Evolutionary conservation across 495 filamentous ascomycete species (phyloP).

Genomic region (Stereocaulon alpinum): DNA sequence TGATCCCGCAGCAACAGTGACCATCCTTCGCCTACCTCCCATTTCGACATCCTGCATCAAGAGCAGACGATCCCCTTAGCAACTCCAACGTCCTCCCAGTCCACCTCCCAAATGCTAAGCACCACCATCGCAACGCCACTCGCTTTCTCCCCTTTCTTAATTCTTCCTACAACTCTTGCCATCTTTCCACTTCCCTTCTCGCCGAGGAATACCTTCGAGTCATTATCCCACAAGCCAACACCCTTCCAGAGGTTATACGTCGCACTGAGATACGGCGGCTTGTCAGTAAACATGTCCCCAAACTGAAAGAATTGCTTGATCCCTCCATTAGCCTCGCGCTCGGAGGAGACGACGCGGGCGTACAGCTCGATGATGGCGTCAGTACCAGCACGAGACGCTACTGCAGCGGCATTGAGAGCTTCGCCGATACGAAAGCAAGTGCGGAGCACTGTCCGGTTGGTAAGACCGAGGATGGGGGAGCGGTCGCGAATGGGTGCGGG

Average conservation of each 20-base stretch:
- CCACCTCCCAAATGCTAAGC: conserved; percentile 23
- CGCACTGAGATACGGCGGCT: conserved; percentile 22
- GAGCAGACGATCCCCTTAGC: conserved; percentile 21
- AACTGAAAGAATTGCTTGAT: conserved; percentile 23
- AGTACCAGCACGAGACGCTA: conserved; percentile 9
- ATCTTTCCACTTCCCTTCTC: conserved; percentile 20
- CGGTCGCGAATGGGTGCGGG: conserved; percentile 15
- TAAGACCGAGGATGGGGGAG: conserved; percentile 20
- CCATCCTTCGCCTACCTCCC: background rate
- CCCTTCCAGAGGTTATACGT: conserved; percentile 23
- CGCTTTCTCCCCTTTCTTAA: conserved; percentile 13
- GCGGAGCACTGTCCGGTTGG: conserved; percentile 11
- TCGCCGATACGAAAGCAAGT: conserved; percentile 26
- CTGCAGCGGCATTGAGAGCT: conserved; percentile 20
- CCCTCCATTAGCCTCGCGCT: conserved; percentile 7
- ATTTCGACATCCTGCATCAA: background rate
- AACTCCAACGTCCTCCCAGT: conserved; percentile 23
- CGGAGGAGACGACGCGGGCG: conserved; percentile 13
- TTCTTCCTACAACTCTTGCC: conserved; percentile 20
- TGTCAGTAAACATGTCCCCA: conserved; percentile 23
- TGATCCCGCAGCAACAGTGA: conserved; percentile 10
- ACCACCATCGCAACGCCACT: conserved; percentile 17
- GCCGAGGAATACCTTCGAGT: conserved; percentile 19
- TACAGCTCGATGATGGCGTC: conserved; percentile 24
- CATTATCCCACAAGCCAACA: conserved; percentile 19